phyloP scores from a whole-genome alignment of 75 land plant species.

The Selaginella tamariscina region DNA sequence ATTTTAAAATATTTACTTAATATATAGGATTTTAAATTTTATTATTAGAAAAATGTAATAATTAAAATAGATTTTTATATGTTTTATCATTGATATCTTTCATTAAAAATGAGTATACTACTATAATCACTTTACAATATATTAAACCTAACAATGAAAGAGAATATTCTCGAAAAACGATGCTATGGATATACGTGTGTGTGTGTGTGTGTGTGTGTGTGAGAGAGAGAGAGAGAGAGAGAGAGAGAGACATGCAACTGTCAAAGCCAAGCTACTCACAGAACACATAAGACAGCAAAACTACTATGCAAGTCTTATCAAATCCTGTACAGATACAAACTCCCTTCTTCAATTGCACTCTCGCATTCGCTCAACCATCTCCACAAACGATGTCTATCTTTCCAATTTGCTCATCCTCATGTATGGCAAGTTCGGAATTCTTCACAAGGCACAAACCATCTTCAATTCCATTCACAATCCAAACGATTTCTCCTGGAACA shows the following conservation, averaged over 20 bases:
- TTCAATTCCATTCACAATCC: background rate
- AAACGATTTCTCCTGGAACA: constrained; percentile 2
- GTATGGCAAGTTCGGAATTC: background rate
- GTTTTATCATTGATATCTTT: too few species aligned
- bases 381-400: background rate
- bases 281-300: background rate
- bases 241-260: constrained; percentile 11
- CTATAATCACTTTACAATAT: too few species aligned
- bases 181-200: constrained; percentile 1
- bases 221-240: constrained; percentile 14
- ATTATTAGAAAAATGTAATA: too few species aligned
- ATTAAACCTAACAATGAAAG: too few species aligned
- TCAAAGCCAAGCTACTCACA: background rate
- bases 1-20: too few species aligned
- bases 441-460: background rate
- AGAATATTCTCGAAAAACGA: too few species aligned
- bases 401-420: background rate
- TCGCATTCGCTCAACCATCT: background rate
- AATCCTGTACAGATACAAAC: background rate
- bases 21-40: too few species aligned
- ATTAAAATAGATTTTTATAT: too few species aligned
- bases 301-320: background rate
- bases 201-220: constrained; percentile 2
- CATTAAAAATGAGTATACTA: too few species aligned
- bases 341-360: background rate